A percentile compares a stretch with the other conserved stretches of the same genome.
phyloP scores from a whole-genome alignment of 495 filamentous ascomycete species.

The Penicillium cosmopolitanum region DNA sequence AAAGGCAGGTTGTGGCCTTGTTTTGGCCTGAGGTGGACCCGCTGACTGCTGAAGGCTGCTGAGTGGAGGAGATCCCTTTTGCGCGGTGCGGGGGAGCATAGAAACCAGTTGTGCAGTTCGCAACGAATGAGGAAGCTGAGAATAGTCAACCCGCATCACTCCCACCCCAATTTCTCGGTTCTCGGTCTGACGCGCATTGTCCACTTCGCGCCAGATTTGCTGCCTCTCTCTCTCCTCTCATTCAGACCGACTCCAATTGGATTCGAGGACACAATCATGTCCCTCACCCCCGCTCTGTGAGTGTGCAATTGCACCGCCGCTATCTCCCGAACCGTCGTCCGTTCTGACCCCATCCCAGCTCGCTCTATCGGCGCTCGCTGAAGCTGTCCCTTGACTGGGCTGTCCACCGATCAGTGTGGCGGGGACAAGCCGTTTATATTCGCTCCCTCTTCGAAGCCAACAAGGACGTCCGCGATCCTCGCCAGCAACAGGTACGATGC shows the following conservation, averaged over 20 bases:
- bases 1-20: background rate
- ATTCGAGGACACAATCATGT: constrained; percentile 34
- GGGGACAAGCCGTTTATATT: constrained; percentile 94
- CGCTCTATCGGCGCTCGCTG: constrained; percentile 88
- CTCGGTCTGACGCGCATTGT: constrained; percentile 16
- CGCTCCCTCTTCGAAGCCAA: constrained; percentile 95
- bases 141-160: constrained; percentile 31
- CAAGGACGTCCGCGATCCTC: constrained; percentile 79
- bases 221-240: background rate
- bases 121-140: constrained; percentile 32
- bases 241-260: constrained; percentile 9
- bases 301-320: constrained; percentile 14
- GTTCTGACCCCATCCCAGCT: constrained; percentile 54
- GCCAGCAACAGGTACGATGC: constrained; percentile 76
- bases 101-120: constrained; percentile 29
- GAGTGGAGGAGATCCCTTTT: too few relatives aligned
- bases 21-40: background rate
- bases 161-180: constrained; percentile 4
- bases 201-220: background rate
- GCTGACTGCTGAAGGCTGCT: too few relatives aligned
- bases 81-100: constrained; percentile 20
- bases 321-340: background rate
- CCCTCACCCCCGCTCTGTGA: constrained; percentile 43
- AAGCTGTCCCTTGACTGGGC: constrained; percentile 95
- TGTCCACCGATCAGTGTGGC: constrained; percentile 87